Percentiles rank a stretch among this genome's conserved stretches.
Conservation (phyloP, 2,329 filamentous ascomycete species). For the Coleophoma cylindrospora region DNA sequence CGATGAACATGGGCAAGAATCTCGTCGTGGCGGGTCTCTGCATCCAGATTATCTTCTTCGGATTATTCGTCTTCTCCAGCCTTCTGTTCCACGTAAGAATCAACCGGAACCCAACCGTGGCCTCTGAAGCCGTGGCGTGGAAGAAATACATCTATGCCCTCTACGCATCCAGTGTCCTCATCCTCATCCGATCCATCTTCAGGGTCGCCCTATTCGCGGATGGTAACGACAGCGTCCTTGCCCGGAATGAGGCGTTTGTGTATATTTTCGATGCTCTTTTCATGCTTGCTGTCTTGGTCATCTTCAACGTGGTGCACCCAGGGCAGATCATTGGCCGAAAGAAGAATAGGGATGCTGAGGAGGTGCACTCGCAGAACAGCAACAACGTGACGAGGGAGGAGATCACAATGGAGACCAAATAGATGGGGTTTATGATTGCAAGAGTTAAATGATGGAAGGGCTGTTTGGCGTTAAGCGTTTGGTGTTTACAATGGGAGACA, state of each 20-base stretch:
- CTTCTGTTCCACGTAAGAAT: slow-evolving; percentile 38
- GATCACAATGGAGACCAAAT: too few species aligned
- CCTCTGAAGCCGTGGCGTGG: slow-evolving; percentile 16
- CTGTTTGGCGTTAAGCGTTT: too few species aligned
- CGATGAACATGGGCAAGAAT: slow-evolving; percentile 27
- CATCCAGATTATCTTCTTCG: slow-evolving; percentile 44
- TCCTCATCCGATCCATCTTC: slow-evolving; percentile 38
- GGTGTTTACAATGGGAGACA: too few species aligned
- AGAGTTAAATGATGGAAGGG: too few species aligned
- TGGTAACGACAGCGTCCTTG: slow-evolving; percentile 33
- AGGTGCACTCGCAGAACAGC: too few species aligned
- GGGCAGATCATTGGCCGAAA: slow-evolving; percentile 13
- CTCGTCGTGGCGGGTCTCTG: slow-evolving; percentile 41
- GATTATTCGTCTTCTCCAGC: slow-evolving; percentile 38
- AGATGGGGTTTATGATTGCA: too few species aligned
- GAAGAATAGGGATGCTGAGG: background rate
- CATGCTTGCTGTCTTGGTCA: slow-evolving; percentile 32
- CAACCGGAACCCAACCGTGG: slow-evolving; percentile 18
- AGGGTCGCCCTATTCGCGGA: slow-evolving; percentile 37
- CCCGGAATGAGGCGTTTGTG: slow-evolving; percentile 35
- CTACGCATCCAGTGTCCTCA: slow-evolving; percentile 33
- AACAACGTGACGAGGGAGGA: too few species aligned
- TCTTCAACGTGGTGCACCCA: slow-evolving; percentile 30
- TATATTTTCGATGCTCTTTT: slow-evolving; percentile 36
- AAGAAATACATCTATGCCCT: slow-evolving; percentile 31